Base-by-base conservation (phyloP, 768 basidiomycete species). In the Hygrocybe coccinea region DNA sequence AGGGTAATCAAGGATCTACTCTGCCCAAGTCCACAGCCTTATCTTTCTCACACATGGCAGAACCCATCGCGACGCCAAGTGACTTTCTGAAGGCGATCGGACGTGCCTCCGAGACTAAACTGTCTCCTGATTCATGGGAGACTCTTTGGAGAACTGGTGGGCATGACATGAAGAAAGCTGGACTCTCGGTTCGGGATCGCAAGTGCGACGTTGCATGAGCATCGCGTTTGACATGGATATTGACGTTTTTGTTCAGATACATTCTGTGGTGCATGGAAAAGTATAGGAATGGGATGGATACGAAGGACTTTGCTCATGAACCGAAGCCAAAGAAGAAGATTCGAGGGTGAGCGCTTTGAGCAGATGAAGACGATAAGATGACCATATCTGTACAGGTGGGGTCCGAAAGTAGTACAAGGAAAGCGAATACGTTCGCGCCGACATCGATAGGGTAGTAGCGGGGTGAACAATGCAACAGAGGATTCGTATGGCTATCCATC, bases 181-280 rank as follows among this genome's bases (percentile, higher is more conserved):
- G 88, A 3, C 54, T 93, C 8, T 70, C 72, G 37, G 80, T 87
- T 25, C 76, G 76, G 64, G 90, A 92, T 61, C 78, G 90, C 64
- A 83, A 84, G 91, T 85, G 61, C 54, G 41, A 52, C 34, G 11
- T 22, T 12, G 22, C 36, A 41, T 29, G 17, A 34, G 11, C 34
- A n/a, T 46, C 39, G 33, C 22, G 33, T 50, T 36, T 53, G 14
- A 53, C 57, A 17, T 21, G 46, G 57, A 59, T 46, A 41, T 33
- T 38, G 24, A 46, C 34, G 5, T 19, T n/a, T 33, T 45, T 29
- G 6, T 17, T 14, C 60, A 92, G 91, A 65, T 93, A 93, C 63
- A 82, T 91, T 55, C 71, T 91, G 7, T 91, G 89, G 91, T 84
- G 84, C 61, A 84, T 90, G 84, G 83, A 89, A 65, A 91, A 89